A percentile compares a stretch with the other conserved stretches of the same genome.
phyloP scores from a whole-genome alignment of 1,284 basidiomycete genomes.

The Cryptococcus sp. region DNA sequence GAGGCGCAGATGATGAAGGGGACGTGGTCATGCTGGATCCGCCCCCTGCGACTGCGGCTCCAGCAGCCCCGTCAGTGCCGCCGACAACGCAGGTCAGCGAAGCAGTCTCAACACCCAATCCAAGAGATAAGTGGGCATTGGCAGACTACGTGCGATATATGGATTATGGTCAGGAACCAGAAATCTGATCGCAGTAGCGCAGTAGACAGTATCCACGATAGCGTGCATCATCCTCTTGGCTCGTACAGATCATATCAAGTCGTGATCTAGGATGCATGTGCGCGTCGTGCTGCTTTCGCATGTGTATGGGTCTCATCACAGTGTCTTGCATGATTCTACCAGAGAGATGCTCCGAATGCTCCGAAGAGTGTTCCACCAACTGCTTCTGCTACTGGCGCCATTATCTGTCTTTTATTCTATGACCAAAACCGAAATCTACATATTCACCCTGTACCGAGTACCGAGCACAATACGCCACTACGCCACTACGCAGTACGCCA shows the following conservation, averaged over 20 bases:
- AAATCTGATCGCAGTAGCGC: background rate
- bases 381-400: too few species aligned
- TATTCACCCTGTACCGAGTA: too few species aligned
- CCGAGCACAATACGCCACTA: too few species aligned
- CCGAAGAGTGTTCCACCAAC: too few species aligned
- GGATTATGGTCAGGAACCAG: conserved; percentile 29
- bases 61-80: background rate
- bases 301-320: too few species aligned
- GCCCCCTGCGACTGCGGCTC: background rate
- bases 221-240: background rate
- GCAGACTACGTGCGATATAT: conserved; percentile 40
- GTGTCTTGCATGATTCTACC: too few species aligned
- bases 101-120: conserved; percentile 17
- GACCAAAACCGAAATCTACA: too few species aligned
- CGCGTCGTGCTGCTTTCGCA: too few species aligned
- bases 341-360: too few species aligned
- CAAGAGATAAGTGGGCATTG: conserved; percentile 34
- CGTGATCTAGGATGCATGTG: background rate
- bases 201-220: background rate
- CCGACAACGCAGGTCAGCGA: background rate
- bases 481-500: background rate
- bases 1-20: conserved; percentile 24
- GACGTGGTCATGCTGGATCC: conserved; percentile 4
- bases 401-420: too few species aligned
- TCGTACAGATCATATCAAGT: background rate